These are phyloP conservation scores for Cyberlindnera lachancei DNA, from an alignment of 805 yeast genomes.

Conservation along the genomic window DNA sequence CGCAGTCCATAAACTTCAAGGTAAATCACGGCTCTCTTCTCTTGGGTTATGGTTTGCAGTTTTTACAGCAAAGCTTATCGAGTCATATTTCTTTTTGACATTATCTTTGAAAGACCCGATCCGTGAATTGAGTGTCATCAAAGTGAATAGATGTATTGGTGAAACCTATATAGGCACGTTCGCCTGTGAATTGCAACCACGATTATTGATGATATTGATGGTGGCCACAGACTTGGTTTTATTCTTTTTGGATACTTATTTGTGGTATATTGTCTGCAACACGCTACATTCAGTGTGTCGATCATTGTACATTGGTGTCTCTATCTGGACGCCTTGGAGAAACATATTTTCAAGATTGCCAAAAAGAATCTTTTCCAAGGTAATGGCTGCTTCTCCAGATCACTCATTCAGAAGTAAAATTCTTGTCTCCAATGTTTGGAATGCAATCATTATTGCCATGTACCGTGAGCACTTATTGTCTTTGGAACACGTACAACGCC, in stretches of 20 bases:
- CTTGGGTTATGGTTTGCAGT: conserved; percentile 64
- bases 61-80: conserved; percentile 59
- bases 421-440: conserved; percentile 96
- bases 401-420: conserved; percentile 96
- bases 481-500: conserved; percentile 94
- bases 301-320: conserved; percentile 68
- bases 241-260: conserved; percentile 73
- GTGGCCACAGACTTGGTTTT: conserved; percentile 55
- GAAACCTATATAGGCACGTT: conserved; percentile 46
- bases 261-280: conserved; percentile 82
- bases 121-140: conserved; percentile 55
- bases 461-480: conserved; percentile 98
- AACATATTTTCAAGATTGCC: conserved; percentile 72
- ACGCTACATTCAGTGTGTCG: conserved; percentile 65
- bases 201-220: conserved; percentile 45
- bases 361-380: conserved; percentile 63
- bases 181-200: conserved; percentile 52
- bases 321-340: conserved; percentile 87
- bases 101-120: conserved; percentile 68
- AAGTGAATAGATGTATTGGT: conserved; percentile 50
- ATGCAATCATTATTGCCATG: conserved; percentile 96
- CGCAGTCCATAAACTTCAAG: conserved; percentile 44
- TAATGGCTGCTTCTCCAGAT: conserved; percentile 57
- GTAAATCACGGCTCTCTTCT: conserved; percentile 53
- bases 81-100: conserved; percentile 73